Evolutionary conservation across 2,329 filamentous ascomycete species (phyloP), one percentile per base, ranked within the genome.

Genomic region (Sordariomycetes sp.): DNA sequence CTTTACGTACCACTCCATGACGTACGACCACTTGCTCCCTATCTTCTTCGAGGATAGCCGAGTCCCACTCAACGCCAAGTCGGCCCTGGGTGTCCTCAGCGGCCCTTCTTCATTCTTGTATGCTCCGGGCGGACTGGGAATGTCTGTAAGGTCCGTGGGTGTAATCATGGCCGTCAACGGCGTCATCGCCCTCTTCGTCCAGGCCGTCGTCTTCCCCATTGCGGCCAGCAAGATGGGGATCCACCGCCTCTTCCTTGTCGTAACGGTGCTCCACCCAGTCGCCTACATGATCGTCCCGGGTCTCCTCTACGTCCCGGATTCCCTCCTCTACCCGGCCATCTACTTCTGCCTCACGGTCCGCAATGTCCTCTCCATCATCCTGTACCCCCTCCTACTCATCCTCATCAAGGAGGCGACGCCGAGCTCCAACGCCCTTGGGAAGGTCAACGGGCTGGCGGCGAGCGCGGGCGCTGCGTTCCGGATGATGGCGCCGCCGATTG

Each of bases 1-100:
- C 62, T 96, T 96, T 74, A 94, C 90, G 4, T 96, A 96, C 69
- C 92, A 97, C 72, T 90, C 88, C 43, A 97, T 97, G 91, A 91
- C 88, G 0, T 97, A 90, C 71, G 93, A 97, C 67, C 89, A 96
- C 68, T 80, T 97, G 1, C 78, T 96, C 58, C 92, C 92, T 8
- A 96, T 97, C 60, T 97, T 96, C 72, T 83, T 96, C 56, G 91
- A 97, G 69, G 91, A 96, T 65, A 79, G 85, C 48, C 80, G 81
- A 34, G 62, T 72, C 25, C 61, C 70, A 50, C 64, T 64, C 1
- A 61, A 64, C 22, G 61, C 66, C 25, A 63, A 68, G 1, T 61
- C 66, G 6, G 61, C 64, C 6, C 24, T 59, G 24, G 25, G 25
- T n/a, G 16, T 55, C 16, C 16, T 60, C 20, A 18, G 59, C 8